Percentiles rank a stretch among this genome's conserved stretches.
phyloP scores from a whole-genome alignment of 2,329 filamentous ascomycete genomes.

The Mycogone perniciosa region DNA sequence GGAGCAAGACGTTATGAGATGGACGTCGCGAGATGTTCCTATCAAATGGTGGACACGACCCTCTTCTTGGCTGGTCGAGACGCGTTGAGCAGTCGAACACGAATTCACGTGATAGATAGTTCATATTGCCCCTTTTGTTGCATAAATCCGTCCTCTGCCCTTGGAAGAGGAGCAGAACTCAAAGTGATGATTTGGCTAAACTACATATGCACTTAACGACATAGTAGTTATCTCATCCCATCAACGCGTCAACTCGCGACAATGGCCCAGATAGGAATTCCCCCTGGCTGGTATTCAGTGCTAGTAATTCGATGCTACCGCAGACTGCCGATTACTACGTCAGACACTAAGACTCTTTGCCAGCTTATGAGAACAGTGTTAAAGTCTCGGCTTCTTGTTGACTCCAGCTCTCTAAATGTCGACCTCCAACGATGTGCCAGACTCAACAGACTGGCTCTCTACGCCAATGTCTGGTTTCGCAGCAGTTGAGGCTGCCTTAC shows the following conservation, averaged over 20 bases:
- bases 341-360: no score
- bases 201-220: not conserved
- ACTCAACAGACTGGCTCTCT: constrained; percentile 78
- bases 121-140: not conserved
- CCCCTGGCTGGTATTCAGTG: not conserved
- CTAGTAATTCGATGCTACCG: not conserved
- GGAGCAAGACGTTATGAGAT: no score
- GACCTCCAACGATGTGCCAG: constrained; percentile 44
- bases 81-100: constrained; percentile 12
- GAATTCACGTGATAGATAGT: constrained; percentile 10
- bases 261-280: not conserved
- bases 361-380: no score
- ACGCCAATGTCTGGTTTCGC: constrained; percentile 62
- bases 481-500: constrained; percentile 73
- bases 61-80: not conserved
- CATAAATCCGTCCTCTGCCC: not conserved
- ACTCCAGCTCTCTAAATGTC: not conserved
- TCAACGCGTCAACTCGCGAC: constrained; percentile 11
- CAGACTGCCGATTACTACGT: no score
- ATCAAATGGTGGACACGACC: not conserved
- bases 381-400: not conserved
- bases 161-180: no score
- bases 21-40: no score
- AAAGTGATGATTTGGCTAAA: not conserved
- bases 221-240: not conserved